Percentiles rank a stretch among this genome's conserved stretches.
Evolutionary conservation across 2,329 filamentous ascomycete genomes (phyloP).

Genomic region (Graphilbum sp.): DNA sequence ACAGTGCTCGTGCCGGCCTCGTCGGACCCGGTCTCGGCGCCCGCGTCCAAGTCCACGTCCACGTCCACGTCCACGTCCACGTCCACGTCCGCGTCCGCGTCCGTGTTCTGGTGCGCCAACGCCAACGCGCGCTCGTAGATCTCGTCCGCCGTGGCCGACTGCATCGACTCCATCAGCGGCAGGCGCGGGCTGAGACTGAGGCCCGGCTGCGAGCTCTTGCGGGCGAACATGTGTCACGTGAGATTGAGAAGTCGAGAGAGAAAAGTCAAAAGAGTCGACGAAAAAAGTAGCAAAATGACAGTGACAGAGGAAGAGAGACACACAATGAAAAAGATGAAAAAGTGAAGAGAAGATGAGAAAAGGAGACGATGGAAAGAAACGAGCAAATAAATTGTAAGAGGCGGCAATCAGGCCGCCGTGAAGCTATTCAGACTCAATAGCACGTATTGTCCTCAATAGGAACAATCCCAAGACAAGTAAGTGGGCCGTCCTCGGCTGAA

Average conservation of each 20-base stretch:
- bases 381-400: background rate
- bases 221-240: too few species aligned
- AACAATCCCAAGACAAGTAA: conserved; percentile 2
- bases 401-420: background rate
- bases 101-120: background rate
- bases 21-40: too few species aligned
- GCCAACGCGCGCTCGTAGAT: conserved; percentile 1
- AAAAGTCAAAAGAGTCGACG: too few species aligned
- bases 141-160: background rate
- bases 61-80: background rate
- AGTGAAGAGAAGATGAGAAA: background rate
- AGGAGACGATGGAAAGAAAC: background rate
- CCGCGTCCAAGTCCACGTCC: background rate
- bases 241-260: too few species aligned
- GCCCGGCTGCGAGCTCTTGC: too few species aligned
- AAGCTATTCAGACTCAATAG: conserved; percentile 5
- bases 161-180: conserved; percentile 1
- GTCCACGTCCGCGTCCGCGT: background rate
- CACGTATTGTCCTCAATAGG: background rate
- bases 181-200: background rate
- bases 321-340: too few species aligned
- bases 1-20: too few species aligned
- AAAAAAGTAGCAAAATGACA: too few species aligned
- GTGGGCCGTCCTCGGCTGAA: too few species aligned
- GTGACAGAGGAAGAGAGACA: too few species aligned